phyloP scores from a whole-genome alignment of 176 grass and related monocot genomes.

The Carex parvula region DNA sequence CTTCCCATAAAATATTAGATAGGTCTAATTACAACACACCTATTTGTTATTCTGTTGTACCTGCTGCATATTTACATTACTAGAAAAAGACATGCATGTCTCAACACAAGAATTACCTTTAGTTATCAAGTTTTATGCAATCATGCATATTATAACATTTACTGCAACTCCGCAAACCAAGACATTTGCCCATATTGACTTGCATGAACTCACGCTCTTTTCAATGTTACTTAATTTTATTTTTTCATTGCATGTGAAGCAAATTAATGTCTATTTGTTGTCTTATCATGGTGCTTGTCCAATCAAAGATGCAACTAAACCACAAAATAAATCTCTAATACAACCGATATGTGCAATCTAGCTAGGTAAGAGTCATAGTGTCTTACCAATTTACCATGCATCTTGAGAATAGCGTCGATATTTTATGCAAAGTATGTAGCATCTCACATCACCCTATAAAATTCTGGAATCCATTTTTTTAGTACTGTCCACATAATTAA shows the following conservation, averaged over 20 bases:
- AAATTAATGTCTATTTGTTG: not conserved
- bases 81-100: not conserved
- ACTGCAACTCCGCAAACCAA: not conserved
- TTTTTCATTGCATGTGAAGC: not conserved
- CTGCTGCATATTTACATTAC: not conserved
- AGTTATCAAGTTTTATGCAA: not conserved
- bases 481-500: too few species aligned
- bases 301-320: not conserved
- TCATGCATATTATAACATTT: not conserved
- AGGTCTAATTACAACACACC: slow-evolving; percentile 13
- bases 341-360: too few species aligned
- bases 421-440: too few species aligned
- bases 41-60: not conserved
- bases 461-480: too few species aligned
- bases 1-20: slow-evolving; percentile 1
- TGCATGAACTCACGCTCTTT: not conserved
- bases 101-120: not conserved
- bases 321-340: not conserved
- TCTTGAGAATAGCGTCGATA: too few species aligned
- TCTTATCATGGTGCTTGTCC: not conserved
- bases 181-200: not conserved
- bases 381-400: too few species aligned
- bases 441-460: too few species aligned
- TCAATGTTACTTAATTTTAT: slow-evolving; percentile 1
- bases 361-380: too few species aligned